These are phyloP conservation scores for Tarenaya hassleriana DNA, from an alignment of 345 rosid species.

Conservation along the genomic window DNA sequence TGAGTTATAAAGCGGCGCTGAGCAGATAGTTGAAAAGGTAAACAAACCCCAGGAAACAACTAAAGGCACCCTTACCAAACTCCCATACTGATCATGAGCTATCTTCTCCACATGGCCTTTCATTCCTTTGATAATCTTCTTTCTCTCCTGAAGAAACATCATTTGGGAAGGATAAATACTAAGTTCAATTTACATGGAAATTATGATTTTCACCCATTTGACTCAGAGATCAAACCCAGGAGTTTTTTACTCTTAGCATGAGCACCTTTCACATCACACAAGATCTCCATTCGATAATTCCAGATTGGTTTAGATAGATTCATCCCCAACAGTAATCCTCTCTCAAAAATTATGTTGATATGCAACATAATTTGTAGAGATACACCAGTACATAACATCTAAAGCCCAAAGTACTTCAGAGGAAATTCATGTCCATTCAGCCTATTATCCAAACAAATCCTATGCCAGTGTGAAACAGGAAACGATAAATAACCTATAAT, in stretches of 20 bases:
- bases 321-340: no score
- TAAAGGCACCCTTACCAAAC: conserved; percentile 47
- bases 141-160: conserved; percentile 63
- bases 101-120: conserved; percentile 58
- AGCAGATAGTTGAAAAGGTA: background rate
- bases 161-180: background rate
- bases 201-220: background rate
- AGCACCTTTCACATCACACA: no score
- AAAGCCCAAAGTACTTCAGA: conserved; percentile 8
- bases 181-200: background rate
- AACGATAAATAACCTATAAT: background rate
- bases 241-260: no score
- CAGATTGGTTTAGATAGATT: no score
- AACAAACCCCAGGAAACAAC: conserved; percentile 2
- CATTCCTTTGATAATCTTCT: conserved; percentile 82
- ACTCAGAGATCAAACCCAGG: background rate
- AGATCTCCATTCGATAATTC: no score
- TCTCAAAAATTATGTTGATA: conserved; percentile 2
- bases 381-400: background rate
- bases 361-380: background rate
- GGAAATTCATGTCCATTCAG: background rate
- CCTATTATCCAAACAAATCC: background rate
- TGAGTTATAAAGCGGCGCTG: conserved; percentile 5
- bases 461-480: background rate
- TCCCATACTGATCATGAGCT: conserved; percentile 70